Base-by-base conservation (phyloP, 176 grass and related monocot species). In the Avena insularis region DNA sequence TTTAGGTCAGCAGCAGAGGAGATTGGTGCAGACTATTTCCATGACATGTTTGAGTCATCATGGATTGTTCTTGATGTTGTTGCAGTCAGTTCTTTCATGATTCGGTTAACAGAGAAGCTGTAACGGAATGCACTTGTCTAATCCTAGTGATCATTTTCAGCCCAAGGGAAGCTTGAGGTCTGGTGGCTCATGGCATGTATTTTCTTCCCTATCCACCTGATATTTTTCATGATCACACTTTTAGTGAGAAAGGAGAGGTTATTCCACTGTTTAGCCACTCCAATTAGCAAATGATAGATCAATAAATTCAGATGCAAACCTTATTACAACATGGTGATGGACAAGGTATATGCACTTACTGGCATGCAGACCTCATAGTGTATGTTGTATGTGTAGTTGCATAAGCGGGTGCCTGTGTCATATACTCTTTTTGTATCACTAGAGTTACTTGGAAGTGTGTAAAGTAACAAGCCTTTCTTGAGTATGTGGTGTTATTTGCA, bases 41-140 rank as follows among this genome's bases (percentile, higher is more conserved):
- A 95, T 83, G 93, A 95, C 71, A 87, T 97, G 79, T 94, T 97
- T 83, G 95, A 97, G 77, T 95, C 92, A 61, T 97, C 95, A 59
- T 97, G 95, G 90, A 94, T 97, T 63, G 72, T 97, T 85, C 81
- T 97, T 2, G 91, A 97, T 53, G 86, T 86, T 25, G 78, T 82
- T 79, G 89, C 88, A 53, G 59, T 97, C 51, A 91, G 95, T 59
- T 92, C 90, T 77, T 97, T 97, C 82, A 97, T 97, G 95, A 84
- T 97, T 20, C 75, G 91, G 36, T 86, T 97, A 74, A 97, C 89
- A 1, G 92, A 97, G 82, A 97, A 43, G 40, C 40, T 43, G 40
- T 43, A 92, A 96, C 48, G 62, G 59, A n/a, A 54, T 27, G 38
- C 4, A 16, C 31, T 81, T 77, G 61, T 63, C 27, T 48, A 69